phyloP scores from a whole-genome alignment of 495 filamentous ascomycete species.

The Penicillium cosmopolitanum region DNA sequence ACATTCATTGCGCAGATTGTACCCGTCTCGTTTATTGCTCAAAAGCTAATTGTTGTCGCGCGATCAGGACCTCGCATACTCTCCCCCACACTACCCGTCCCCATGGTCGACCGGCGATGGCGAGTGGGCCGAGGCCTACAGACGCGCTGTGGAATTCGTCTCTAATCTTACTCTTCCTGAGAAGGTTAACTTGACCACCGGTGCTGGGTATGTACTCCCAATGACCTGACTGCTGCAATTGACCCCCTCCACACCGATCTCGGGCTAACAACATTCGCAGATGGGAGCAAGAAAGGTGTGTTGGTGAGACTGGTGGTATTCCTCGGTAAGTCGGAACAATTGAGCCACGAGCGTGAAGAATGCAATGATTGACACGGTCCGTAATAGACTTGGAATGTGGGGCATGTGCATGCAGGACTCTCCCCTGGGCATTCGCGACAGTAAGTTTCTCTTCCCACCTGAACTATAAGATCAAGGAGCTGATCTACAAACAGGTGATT shows the following conservation, averaged over 20 bases:
- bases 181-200: conserved; percentile 93
- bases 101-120: conserved; percentile 75
- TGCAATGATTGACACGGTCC: conserved; percentile 10
- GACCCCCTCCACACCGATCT: not conserved
- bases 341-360: conserved; percentile 1
- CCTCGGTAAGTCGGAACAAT: conserved; percentile 34
- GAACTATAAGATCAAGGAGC: not conserved
- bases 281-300: conserved; percentile 77
- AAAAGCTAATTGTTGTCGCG: not conserved
- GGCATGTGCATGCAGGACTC: conserved; percentile 88
- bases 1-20: not conserved
- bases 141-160: conserved; percentile 76
- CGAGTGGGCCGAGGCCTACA: conserved; percentile 79
- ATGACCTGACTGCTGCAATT: not conserved
- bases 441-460: conserved; percentile 40
- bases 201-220: conserved; percentile 63
- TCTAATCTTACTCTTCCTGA: conserved; percentile 81
- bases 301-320: conserved; percentile 65
- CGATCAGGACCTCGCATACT: conserved; percentile 41
- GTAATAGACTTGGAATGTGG: conserved; percentile 74
- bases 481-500: conserved; percentile 58
- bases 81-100: conserved; percentile 78
- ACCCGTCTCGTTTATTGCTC: not conserved
- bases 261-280: conserved; percentile 37
- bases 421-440: conserved; percentile 78